These are phyloP conservation scores for Leccinum ponderosum DNA, from an alignment of 1,284 basidiomycete species.

Conservation along the genomic window DNA sequence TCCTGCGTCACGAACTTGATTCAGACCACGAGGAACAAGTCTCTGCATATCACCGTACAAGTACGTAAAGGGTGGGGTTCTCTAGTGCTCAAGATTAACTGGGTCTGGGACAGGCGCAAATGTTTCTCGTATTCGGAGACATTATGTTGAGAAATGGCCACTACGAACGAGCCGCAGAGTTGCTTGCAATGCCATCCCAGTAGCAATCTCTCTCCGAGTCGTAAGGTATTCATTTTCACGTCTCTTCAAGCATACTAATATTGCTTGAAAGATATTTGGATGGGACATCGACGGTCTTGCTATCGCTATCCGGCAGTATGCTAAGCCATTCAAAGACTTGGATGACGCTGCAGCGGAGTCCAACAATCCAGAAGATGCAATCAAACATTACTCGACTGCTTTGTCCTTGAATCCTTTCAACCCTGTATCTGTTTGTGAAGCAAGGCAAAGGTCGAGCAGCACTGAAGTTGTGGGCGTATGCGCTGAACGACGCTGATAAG, in stretches of 20 bases:
- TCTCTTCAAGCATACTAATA: neutral
- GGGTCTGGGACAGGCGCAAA: neutral
- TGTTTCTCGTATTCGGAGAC: neutral
- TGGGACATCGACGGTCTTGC: constrained; percentile 2
- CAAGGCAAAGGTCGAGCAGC: constrained; percentile 6
- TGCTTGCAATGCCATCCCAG: neutral
- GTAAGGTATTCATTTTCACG: neutral
- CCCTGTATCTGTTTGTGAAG: constrained; percentile 10
- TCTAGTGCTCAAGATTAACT: neutral
- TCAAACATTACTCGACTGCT: constrained; percentile 1
- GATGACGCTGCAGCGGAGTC: neutral
- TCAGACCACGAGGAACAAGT: neutral
- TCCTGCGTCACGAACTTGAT: neutral
- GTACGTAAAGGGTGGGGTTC: neutral
- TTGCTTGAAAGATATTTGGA: constrained; percentile 5
- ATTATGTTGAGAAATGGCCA: neutral
- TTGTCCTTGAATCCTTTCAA: constrained; percentile 1
- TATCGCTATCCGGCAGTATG: neutral
- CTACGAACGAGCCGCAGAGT: neutral
- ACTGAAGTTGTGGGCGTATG: neutral
- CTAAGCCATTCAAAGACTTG: neutral
- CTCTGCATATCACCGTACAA: neutral
- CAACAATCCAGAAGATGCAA: neutral
- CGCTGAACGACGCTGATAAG: constrained; percentile 5
- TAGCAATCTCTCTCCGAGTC: constrained; percentile 5